Percentiles rank a stretch among this genome's conserved stretches.
phyloP scores from a whole-genome alignment of 257 asterid genomes.

The Thymus mandschuricus region DNA sequence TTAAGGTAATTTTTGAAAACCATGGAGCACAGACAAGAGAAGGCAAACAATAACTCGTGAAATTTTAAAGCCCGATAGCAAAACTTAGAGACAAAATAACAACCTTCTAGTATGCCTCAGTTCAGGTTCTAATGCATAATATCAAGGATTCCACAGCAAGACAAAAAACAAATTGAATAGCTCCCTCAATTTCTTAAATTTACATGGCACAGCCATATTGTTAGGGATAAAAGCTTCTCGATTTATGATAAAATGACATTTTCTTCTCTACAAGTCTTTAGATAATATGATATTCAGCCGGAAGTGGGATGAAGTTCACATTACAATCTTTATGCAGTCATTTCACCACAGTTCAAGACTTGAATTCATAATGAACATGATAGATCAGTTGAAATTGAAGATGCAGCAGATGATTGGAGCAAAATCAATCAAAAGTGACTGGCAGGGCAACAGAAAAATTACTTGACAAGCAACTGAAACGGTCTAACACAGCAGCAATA shows the following conservation, averaged over 20 bases:
- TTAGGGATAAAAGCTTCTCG: not conserved
- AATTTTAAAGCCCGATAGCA: too few relatives aligned
- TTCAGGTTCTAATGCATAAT: too few relatives aligned
- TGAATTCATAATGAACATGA: not conserved
- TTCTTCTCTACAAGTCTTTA: not conserved
- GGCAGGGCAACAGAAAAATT: not conserved
- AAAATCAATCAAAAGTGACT: not conserved
- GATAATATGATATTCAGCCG: not conserved
- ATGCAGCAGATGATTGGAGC: not conserved
- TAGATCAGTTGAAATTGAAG: not conserved
- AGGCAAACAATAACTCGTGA: too few relatives aligned
- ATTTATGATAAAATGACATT: not conserved
- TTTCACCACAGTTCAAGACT: not conserved
- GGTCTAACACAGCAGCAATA: not conserved
- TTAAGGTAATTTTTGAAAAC: too few relatives aligned
- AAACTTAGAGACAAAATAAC: not conserved
- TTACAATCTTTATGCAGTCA: not conserved
- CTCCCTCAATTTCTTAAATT: not conserved
- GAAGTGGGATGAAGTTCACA: not conserved
- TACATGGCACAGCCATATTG: not conserved
- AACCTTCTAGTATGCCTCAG: too few relatives aligned
- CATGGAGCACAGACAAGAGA: too few relatives aligned
- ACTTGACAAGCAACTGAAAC: not conserved
- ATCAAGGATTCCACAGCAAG: too few relatives aligned
- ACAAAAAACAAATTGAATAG: not conserved